Conservation (phyloP, 164 flowering plant genomes). For the Macadamia integrifolia region DNA sequence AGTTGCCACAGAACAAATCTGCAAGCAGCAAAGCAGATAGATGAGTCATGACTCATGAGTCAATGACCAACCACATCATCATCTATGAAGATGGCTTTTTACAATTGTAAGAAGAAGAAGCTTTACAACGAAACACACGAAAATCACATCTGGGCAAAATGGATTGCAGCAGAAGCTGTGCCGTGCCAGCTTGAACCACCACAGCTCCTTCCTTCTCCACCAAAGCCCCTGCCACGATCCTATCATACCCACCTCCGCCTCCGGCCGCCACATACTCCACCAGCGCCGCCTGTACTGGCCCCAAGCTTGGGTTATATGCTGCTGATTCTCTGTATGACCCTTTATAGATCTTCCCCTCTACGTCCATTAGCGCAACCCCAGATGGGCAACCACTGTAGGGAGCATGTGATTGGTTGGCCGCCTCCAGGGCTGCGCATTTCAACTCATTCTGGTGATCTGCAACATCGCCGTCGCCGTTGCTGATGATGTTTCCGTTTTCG, state of each 20-base stretch:
- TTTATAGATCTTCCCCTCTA: conserved; percentile 47
- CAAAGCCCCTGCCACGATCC: conserved; percentile 62
- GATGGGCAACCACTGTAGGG: conserved; percentile 89
- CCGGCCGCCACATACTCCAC: conserved; percentile 60
- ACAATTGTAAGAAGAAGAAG: not conserved
- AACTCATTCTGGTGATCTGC: not conserved
- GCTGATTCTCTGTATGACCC: conserved; percentile 89
- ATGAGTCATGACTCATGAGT: too few relatives aligned
- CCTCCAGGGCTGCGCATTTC: conserved; percentile 47
- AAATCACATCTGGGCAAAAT: conserved; percentile 64
- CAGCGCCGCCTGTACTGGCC: conserved; percentile 86
- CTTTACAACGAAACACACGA: conserved; percentile 40
- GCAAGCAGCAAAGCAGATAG: too few relatives aligned
- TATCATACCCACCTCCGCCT: conserved; percentile 51
- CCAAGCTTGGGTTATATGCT: conserved; percentile 85
- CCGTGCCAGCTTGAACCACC: conserved; percentile 65
- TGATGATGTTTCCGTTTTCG: not conserved
- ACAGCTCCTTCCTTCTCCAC: conserved; percentile 69
- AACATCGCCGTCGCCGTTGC: too few relatives aligned
- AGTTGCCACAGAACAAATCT: too few relatives aligned
- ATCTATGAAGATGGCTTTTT: not conserved
- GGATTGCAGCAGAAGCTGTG: conserved; percentile 45
- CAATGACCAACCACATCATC: too few relatives aligned
- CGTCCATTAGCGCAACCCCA: conserved; percentile 71
- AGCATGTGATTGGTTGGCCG: conserved; percentile 75